phyloP scores from a whole-genome alignment of 805 yeast genomes.

The Pichia rugopelliculosa region DNA sequence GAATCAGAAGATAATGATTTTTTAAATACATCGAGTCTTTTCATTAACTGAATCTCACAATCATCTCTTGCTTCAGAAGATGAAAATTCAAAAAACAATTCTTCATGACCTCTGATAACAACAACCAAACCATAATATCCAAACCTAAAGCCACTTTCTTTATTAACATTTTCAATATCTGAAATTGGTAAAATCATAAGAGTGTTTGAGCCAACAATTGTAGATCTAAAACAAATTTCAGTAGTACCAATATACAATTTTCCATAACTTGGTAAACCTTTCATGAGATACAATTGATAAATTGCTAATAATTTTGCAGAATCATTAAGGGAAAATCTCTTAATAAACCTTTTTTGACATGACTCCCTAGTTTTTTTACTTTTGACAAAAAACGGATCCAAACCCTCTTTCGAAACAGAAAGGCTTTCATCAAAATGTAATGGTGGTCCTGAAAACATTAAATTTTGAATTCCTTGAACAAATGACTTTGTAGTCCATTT shows the following conservation, averaged over 20 bases:
- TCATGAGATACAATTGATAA: constrained; percentile 61
- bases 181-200: constrained; percentile 73
- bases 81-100: constrained; percentile 71
- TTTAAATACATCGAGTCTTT: constrained; percentile 39
- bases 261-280: constrained; percentile 76
- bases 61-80: constrained; percentile 61
- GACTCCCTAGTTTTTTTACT: constrained; percentile 35
- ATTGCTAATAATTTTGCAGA: constrained; percentile 51
- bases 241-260: constrained; percentile 65
- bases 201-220: constrained; percentile 70
- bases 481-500: constrained; percentile 23
- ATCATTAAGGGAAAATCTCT: constrained; percentile 56
- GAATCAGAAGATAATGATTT: constrained; percentile 5
- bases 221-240: constrained; percentile 71
- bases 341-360: constrained; percentile 22
- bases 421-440: constrained; percentile 47
- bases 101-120: constrained; percentile 68
- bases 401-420: constrained; percentile 33
- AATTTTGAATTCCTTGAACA: constrained; percentile 24
- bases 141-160: constrained; percentile 62
- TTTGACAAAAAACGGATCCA: constrained; percentile 44
- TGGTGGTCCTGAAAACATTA: constrained; percentile 19
- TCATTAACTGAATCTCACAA: constrained; percentile 48
- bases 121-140: constrained; percentile 66
- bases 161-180: constrained; percentile 64